Evolutionary conservation across 352 stramenopile genomes (phyloP), one percentile per base, ranked within the genome.

Genomic region (Pythium volutum): DNA sequence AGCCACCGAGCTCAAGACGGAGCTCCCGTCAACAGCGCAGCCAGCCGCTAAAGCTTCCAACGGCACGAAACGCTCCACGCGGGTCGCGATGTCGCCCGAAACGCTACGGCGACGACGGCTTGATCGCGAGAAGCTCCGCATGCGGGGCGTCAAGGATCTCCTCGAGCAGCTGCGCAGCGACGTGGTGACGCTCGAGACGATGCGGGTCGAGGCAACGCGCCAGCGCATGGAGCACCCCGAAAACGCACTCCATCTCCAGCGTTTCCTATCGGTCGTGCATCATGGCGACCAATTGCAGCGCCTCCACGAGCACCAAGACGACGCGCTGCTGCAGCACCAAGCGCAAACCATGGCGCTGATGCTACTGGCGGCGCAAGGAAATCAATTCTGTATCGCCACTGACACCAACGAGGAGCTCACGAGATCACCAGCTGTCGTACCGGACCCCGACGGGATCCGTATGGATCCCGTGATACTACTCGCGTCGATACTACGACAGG

Each of bases 41-140:
- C n/a, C n/a, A n/a, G n/a, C n/a, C n/a, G n/a, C n/a, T n/a, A n/a
- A n/a, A n/a, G n/a, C n/a, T n/a, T n/a, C 12, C 33, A 43, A 3
- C 11, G 18, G 1, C 36, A 43, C 12, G 4, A 43, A 43, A 43
- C 16, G 5, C 16, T 8, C 36, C 36, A 43, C 12, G 12, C 36
- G 31, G 12, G 31, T 43, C 36, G 36, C n/a, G 1, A 1, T 59
- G 55, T 69, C 60, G 15, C 67, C 76, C 6, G 74, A 75, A 39
- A 67, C 82, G 52, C 77, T 77, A 0, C 71, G 76, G 23, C 71
- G 73, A 52, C 69, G 76, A 6, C 81, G 85, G 65, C 88, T 88
- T 46, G 72, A 72, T 27, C 87, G 83, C 42, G 81, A 90, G 52
- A 70, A 79, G 12, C 64, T 66, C 26, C 81, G 81, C 20, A 45